Base-by-base conservation (phyloP, 306 rosid species). In the Rosa rugosa region DNA sequence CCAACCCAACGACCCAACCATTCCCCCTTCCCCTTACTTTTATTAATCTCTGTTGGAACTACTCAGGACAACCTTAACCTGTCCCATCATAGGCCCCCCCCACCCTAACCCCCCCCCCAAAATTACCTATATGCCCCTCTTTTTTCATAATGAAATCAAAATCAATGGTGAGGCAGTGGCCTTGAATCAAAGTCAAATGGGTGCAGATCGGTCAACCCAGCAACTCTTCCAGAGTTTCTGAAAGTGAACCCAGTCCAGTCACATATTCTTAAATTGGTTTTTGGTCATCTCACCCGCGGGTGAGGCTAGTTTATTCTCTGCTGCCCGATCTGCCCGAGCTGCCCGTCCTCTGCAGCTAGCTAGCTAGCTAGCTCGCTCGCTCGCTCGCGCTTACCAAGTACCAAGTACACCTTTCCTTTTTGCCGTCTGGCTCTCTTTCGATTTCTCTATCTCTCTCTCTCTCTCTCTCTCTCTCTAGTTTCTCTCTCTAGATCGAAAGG, bases 31-130 rank as follows among this genome's bases (percentile, higher is more conserved):
- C 23, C 59, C 40, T 47, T 25, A 49, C 69, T 53, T 62, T 8
- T 77, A 36, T 79, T 59, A 75, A 67, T 59, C 74, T 68, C 76
- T 75, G 89, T 73, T 77, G 87, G 87, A 77, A 83, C 87, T 80
- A 67, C 77, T 18, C 73, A 34, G 70, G 94, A 86, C 92, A 88
- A 87, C 90, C 94, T 90, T 86, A 79, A 84, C 83, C 63, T 60
- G 69, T 67, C 31, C 31, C 77, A 66, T 71, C 82, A 34, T 18
- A 10, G 27, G 59, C 36, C 66, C 62, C 71, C 23, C 6, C n/a
- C 53, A 0, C 18, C 60, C 8, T 18, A 9, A 7, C 11, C 23
- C 22, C 60, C 11, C 23, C 22, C 5, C 11, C 14, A 8, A n/a
- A 18, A 65, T 59, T 13, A 71, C 72, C 8, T 46, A 14, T 47